Evolutionary conservation across 108 stramenopile species (phyloP), one percentile per base, ranked within the genome.

Genomic region (Stephanodiscus triporus): DNA sequence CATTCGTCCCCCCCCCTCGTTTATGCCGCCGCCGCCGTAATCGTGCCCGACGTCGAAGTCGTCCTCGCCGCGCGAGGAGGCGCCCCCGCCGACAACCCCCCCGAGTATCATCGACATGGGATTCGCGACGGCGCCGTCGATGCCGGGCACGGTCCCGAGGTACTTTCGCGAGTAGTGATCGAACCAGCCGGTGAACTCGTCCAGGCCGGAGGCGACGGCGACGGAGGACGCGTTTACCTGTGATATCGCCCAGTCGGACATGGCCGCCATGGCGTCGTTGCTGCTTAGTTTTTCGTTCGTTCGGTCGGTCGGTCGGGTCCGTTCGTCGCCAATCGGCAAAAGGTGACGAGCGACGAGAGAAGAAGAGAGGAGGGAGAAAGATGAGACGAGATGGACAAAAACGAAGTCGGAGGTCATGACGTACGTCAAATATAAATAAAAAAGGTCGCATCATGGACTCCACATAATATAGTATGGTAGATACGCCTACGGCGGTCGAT

Each of bases 101-200:
- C 76, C 58, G 20, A 26, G 36, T 36, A 36, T 36, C 36, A 36
- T 36, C 6, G 36, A 36, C 36, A 36, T 36, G 4, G 36, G 6
- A 36, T 36, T 36, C 11, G 55, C 26, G 55, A 56, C 24, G 30
- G 27, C 30, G 9, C 78, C 78, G 51, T 80, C 78, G 37, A 80
- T 73, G 6, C 78, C 78, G 13, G 78, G 66, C 16, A 80, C 59
- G 2, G 67, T 73, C 9, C 78, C 78, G 34, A 80, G 58, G 38
- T 80, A 80, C 63, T 73, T 80, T 36, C 72, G 49, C 27, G 78
- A 80, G 48, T 80, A 80, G 63, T 80, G 78, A 80, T 80, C 78
- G 56, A 80, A 80, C 78, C 78, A 80, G 17, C 66, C 71, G 0
- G 78, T 80, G 32, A 80, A 51, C 8, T 80, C 78, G 68, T 80